Percentiles rank a stretch among this genome's conserved stretches.
Conservation (phyloP, 345 rosid genomes). For the Bruguiera gymnorhiza region DNA sequence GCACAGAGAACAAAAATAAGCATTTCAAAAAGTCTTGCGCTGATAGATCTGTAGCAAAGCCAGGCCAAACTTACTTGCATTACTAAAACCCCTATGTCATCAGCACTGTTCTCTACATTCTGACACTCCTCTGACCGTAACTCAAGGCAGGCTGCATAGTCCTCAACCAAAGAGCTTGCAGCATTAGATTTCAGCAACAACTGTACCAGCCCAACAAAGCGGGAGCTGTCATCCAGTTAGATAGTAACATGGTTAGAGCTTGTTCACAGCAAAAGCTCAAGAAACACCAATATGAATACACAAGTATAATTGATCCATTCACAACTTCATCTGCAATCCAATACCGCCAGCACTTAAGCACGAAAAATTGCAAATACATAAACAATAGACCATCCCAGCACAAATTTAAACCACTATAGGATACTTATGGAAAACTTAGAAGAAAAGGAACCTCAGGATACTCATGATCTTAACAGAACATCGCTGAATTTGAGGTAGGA, state of each 20-base stretch:
- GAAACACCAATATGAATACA: neutral
- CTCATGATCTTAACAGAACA: slow-evolving; percentile 84
- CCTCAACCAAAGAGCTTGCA: slow-evolving; percentile 65
- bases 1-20: slow-evolving; percentile 2
- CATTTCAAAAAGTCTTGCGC: neutral
- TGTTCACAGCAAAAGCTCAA: neutral
- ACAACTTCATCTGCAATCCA: neutral
- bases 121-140: slow-evolving; percentile 70
- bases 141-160: slow-evolving; percentile 94
- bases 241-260: neutral
- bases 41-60: neutral
- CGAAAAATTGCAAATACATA: neutral
- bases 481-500: slow-evolving; percentile 71
- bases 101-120: slow-evolving; percentile 56
- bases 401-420: neutral
- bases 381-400: too few species aligned
- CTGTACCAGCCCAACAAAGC: slow-evolving; percentile 86
- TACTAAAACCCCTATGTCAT: slow-evolving; percentile 83
- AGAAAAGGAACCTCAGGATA: slow-evolving; percentile 54
- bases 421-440: neutral
- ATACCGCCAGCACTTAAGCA: neutral
- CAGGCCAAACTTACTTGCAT: slow-evolving; percentile 61
- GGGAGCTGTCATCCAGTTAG: slow-evolving; percentile 56
- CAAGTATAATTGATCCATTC: neutral
- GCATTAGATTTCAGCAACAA: slow-evolving; percentile 74